Base-by-base conservation (phyloP, 2,329 filamentous ascomycete species). In the Pseudogymnoascus sp. region DNA sequence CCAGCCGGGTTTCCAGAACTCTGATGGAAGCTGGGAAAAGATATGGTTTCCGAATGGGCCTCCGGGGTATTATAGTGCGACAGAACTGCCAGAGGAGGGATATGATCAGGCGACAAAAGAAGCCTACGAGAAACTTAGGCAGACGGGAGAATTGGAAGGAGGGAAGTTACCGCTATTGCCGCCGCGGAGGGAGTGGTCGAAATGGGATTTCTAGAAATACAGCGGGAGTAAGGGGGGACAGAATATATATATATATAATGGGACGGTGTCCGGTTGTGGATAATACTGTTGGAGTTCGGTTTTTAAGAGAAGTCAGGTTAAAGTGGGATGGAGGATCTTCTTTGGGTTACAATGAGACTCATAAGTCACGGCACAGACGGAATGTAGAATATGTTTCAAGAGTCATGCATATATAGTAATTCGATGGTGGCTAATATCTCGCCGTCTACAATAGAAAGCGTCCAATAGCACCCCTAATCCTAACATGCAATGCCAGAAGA, bases 31-130 rank as follows among this genome's bases (percentile, higher is more conserved):
- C 0, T 84, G 82, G 77, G 79, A 82, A 61, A 85, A 83, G 67
- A 86, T 93, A 60, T 90, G 88, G 81, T 92, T 90, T 72, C 88
- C 89, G 0, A 78, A 86, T 54, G 91, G 90, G 0, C 81, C 87
- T 21, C 89, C 88, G 1, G 74, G 74, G 5, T 86, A 85, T 66
- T 84, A 83, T 61, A 81, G 81, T 66, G 83, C 88, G 66, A 88
- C 87, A 7, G 85, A 90, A 71, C 75, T 83, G 2, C 80, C 80
- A 0, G 74, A 78, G 1, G 81, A 83, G 5, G 72, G 74, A 39
- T 90, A 90, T 66, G 81, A 84, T 18, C 80, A 85, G 1, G 81
- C 80, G 64, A 81, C 84, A 18, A 83, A 83, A 70, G 79, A 61
- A 26, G 81, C 84, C 54, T 96, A 93, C 77, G 77, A 79, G 64